phyloP scores from a whole-genome alignment of 768 basidiomycete genomes.

The Suillus luteus region DNA sequence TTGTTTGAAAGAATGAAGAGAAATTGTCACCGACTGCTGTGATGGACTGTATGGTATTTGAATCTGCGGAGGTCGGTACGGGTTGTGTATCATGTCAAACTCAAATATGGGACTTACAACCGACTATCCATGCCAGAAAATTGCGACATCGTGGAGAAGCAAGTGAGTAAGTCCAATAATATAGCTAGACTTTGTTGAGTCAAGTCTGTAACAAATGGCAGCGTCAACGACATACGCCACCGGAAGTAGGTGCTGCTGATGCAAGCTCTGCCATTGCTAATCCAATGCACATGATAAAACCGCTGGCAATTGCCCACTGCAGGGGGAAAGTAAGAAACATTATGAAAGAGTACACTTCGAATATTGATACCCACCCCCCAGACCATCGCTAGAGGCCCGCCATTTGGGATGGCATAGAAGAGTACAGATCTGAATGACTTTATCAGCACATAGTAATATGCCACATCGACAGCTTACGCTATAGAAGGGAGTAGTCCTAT shows the following conservation, averaged over 20 bases:
- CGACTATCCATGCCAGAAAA: slow-evolving; percentile 54
- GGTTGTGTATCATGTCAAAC: background rate
- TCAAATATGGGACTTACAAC: slow-evolving; percentile 38
- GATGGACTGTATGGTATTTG: slow-evolving; percentile 53
- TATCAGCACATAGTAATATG: background rate
- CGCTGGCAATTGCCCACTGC: slow-evolving; percentile 66
- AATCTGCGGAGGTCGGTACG: slow-evolving; percentile 33
- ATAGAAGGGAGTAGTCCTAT: slow-evolving; percentile 30
- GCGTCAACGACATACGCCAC: slow-evolving; percentile 47
- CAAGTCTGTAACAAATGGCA: background rate
- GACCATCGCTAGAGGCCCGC: slow-evolving; percentile 14
- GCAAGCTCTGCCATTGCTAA: slow-evolving; percentile 71
- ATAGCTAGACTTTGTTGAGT: slow-evolving; percentile 32
- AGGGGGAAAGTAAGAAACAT: background rate
- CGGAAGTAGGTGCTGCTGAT: slow-evolving; percentile 71
- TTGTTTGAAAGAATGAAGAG: background rate
- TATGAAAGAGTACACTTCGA: background rate
- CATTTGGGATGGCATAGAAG: slow-evolving; percentile 14
- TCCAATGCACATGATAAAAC: slow-evolving; percentile 64
- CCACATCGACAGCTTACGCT: slow-evolving; percentile 7
- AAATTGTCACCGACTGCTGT: slow-evolving; percentile 31
- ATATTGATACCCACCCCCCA: slow-evolving; percentile 16
- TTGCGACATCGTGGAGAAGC: slow-evolving; percentile 46
- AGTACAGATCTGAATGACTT: slow-evolving; percentile 11
- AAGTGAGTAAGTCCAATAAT: slow-evolving; percentile 54